Conservation (phyloP, 306 rosid genomes). For the Quercus wislizeni region DNA sequence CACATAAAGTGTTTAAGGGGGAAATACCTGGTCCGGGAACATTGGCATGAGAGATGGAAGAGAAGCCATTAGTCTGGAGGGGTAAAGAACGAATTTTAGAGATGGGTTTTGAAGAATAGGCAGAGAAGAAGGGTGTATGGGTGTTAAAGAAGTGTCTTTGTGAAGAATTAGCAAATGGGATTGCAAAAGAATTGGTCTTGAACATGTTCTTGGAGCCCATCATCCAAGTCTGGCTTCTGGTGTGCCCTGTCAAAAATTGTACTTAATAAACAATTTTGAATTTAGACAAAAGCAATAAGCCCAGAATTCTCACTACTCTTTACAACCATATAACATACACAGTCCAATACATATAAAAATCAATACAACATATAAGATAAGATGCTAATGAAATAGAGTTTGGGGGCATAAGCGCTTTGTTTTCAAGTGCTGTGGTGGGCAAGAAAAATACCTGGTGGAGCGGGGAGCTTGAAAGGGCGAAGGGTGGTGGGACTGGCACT, state of each 20-base stretch:
- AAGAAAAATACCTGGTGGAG: too few relatives aligned
- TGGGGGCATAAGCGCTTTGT: too few relatives aligned
- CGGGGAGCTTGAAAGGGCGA: too few relatives aligned
- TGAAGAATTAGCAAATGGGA: conserved; percentile 24
- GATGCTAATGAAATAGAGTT: too few relatives aligned
- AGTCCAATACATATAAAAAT: too few relatives aligned
- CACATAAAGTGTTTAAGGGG: not conserved
- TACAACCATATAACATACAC: too few relatives aligned
- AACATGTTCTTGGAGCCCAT: conserved; percentile 50
- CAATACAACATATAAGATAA: too few relatives aligned
- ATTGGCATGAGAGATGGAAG: conserved; percentile 35
- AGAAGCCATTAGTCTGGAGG: conserved; percentile 58
- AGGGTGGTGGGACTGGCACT: too few relatives aligned
- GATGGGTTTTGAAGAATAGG: conserved; percentile 36
- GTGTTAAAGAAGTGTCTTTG: conserved; percentile 1
- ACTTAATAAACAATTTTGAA: too few relatives aligned
- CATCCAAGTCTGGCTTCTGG: not conserved
- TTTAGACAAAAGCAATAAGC: too few relatives aligned
- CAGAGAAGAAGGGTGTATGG: conserved; percentile 23
- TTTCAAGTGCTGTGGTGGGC: too few relatives aligned
- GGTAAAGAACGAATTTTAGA: conserved; percentile 37
- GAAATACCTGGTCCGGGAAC: conserved; percentile 42
- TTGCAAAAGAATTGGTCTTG: conserved; percentile 31
- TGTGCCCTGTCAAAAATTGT: not conserved
- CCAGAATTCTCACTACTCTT: too few relatives aligned